These are phyloP conservation scores for Eucalyptus victrix DNA, from an alignment of 345 rosid genomes.

Conservation along the genomic window DNA sequence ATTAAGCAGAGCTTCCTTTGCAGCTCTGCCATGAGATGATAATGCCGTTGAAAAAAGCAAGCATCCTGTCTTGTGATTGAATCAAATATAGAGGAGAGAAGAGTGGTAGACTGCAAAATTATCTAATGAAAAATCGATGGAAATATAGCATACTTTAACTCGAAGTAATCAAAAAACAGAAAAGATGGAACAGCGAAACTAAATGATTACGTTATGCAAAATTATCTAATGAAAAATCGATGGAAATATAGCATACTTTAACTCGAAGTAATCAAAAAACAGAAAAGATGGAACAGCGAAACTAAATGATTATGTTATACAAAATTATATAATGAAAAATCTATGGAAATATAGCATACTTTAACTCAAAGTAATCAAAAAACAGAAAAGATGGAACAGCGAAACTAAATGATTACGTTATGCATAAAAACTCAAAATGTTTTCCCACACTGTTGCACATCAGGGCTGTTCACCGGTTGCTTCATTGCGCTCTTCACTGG, in stretches of 20 bases:
- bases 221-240: not conserved
- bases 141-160: not conserved
- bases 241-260: not conserved
- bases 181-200: not conserved
- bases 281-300: not conserved
- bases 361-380: not conserved
- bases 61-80: not conserved
- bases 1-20: not conserved
- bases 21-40: not conserved
- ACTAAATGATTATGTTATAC: not conserved
- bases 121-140: not conserved
- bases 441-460: not conserved
- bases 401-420: not conserved
- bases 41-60: not conserved
- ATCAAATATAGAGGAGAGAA: not conserved
- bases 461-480: constrained; percentile 92
- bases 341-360: not conserved
- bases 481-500: constrained; percentile 81
- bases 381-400: not conserved
- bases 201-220: not conserved
- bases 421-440: not conserved
- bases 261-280: not conserved
- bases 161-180: not conserved
- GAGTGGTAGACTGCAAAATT: not conserved
- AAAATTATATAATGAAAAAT: not conserved